Percentiles rank a stretch among this genome's conserved stretches.
These are phyloP conservation scores for Lactarius psammicola DNA, from an alignment of 768 basidiomycete genomes.

Conservation along the genomic window DNA sequence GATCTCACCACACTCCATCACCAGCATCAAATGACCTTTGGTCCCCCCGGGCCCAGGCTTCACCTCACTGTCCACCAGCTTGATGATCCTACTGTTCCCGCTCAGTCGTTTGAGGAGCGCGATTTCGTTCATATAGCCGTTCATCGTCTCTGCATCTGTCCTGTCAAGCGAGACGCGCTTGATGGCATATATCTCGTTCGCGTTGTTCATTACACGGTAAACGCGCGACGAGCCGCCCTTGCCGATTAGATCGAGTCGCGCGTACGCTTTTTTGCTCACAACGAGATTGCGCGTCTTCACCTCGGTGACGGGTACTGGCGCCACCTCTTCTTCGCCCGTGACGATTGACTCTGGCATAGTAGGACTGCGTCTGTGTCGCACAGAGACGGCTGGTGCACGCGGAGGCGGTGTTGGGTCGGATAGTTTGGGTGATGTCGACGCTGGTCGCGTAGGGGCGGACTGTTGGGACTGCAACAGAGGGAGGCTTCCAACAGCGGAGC, in stretches of 20 bases:
- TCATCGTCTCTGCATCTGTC: conserved; percentile 85
- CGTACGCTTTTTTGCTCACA: conserved; percentile 74
- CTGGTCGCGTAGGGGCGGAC: conserved; percentile 12
- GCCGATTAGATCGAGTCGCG: conserved; percentile 84
- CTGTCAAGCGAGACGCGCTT: conserved; percentile 91
- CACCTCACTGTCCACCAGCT: conserved; percentile 87
- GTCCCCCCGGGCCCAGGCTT: conserved; percentile 66
- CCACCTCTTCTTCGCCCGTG: conserved; percentile 42
- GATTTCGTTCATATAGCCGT: conserved; percentile 96
- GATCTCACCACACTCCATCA: conserved; percentile 97
- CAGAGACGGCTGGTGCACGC: conserved; percentile 15
- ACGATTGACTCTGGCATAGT: conserved; percentile 54
- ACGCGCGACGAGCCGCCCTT: conserved; percentile 96
- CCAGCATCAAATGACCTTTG: conserved; percentile 75
- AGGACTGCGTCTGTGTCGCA: conserved; percentile 63
- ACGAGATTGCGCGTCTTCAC: conserved; percentile 27
- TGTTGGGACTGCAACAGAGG: conserved; percentile 11
- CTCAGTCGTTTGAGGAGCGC: conserved; percentile 88
- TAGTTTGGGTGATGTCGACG: conserved; percentile 21
- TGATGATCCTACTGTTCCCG: conserved; percentile 90
- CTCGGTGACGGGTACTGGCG: conserved; percentile 20
- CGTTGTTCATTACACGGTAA: conserved; percentile 79
- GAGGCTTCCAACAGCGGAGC: conserved; percentile 43
- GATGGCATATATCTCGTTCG: conserved; percentile 81
- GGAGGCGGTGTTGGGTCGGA: conserved; percentile 17